These are phyloP conservation scores for Saccharomycopsis javanensis DNA, from an alignment of 805 yeast species.

Conservation along the genomic window DNA sequence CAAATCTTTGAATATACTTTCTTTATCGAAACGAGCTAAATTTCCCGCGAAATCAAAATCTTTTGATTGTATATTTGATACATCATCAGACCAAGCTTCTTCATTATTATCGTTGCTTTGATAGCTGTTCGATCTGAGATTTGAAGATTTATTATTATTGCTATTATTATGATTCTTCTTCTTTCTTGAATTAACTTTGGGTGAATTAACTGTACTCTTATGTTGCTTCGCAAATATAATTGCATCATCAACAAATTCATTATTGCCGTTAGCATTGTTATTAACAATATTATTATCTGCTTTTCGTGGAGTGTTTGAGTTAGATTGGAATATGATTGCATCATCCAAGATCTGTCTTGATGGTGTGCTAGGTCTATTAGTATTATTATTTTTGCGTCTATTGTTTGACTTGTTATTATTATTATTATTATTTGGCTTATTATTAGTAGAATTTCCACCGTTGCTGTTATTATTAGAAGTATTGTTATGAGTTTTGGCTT, in stretches of 20 bases:
- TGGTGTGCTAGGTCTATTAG: conserved; percentile 4
- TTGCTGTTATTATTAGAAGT: conserved; percentile 20
- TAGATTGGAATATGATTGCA: conserved; percentile 7
- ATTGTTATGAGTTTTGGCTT: conserved; percentile 21
- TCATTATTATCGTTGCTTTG: conserved; percentile 24
- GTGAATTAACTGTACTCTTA: conserved; percentile 7
- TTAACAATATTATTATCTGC: conserved; percentile 19
- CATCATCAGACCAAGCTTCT: conserved; percentile 44
- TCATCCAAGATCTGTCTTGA: conserved; percentile 5
- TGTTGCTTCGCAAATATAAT: conserved; percentile 23
- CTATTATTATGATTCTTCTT: conserved; percentile 7
- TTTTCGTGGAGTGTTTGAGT: background rate
- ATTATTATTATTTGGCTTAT: conserved; percentile 23
- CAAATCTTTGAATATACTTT: conserved; percentile 68
- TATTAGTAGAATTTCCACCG: conserved; percentile 15
- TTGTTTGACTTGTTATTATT: conserved; percentile 6
- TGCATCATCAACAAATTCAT: conserved; percentile 25
- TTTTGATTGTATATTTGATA: conserved; percentile 35
- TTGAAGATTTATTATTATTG: conserved; percentile 5
- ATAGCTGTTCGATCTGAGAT: conserved; percentile 19
- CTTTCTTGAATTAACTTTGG: conserved; percentile 15
- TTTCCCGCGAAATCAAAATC: conserved; percentile 86
- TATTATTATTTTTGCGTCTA: conserved; percentile 14
- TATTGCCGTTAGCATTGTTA: too few relatives aligned
- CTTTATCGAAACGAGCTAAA: conserved; percentile 73